These are phyloP conservation scores for Mycena citricolor DNA, from an alignment of 1,284 basidiomycete genomes.

Conservation along the genomic window DNA sequence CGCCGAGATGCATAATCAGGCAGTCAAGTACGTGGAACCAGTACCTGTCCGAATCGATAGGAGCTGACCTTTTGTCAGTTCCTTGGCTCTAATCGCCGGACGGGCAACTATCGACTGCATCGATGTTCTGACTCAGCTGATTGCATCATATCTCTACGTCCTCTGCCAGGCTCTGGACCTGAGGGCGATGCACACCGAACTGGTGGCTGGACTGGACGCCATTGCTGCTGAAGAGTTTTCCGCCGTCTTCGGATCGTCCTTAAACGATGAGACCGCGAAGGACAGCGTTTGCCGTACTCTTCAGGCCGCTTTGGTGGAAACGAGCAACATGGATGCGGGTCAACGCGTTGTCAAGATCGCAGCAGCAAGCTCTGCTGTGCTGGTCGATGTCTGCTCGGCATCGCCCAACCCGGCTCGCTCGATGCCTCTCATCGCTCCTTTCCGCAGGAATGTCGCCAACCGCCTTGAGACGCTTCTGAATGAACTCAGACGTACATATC, in stretches of 20 bases:
- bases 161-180: constrained; percentile 82
- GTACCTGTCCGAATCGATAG: neutral
- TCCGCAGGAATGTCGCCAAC: constrained; percentile 50
- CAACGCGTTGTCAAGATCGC: constrained; percentile 69
- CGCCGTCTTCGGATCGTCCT: constrained; percentile 48
- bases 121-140: constrained; percentile 73
- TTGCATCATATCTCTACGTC: constrained; percentile 71
- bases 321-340: constrained; percentile 67
- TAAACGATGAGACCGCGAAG: no score
- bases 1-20: constrained; percentile 86
- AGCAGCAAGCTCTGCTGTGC: constrained; percentile 54
- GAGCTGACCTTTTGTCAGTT: constrained; percentile 42
- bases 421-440: constrained; percentile 43
- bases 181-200: constrained; percentile 66
- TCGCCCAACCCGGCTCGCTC: constrained; percentile 30
- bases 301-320: constrained; percentile 56
- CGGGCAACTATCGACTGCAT: constrained; percentile 74
- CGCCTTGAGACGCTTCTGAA: constrained; percentile 47
- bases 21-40: constrained; percentile 49
- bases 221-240: constrained; percentile 54
- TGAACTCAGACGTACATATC: constrained; percentile 50
- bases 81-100: constrained; percentile 76
- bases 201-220: constrained; percentile 47
- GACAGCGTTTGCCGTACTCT: constrained; percentile 40
- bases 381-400: constrained; percentile 53